Conservation (phyloP, 2,329 filamentous ascomycete species). For the Hypoxylon sp. region DNA sequence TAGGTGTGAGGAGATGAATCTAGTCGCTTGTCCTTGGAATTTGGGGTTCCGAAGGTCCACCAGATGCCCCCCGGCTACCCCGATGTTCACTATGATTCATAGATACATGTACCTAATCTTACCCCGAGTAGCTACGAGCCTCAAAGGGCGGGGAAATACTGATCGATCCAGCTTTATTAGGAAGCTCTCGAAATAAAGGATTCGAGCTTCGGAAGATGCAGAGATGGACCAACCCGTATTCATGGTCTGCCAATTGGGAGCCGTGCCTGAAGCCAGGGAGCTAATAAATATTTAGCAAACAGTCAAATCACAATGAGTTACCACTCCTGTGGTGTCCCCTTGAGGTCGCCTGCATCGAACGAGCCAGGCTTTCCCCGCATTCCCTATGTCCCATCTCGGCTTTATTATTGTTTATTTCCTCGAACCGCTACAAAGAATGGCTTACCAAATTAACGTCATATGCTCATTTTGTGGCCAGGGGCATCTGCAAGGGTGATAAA, state of each 20-base stretch:
- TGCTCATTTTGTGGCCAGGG: conserved; percentile 32
- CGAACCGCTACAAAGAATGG: conserved; percentile 25
- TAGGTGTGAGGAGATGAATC: neutral
- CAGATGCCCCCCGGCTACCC: conserved; percentile 1
- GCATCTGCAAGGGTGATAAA: conserved; percentile 42
- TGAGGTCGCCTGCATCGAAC: conserved; percentile 31
- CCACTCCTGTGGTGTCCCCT: conserved; percentile 30
- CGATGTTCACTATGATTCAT: conserved; percentile 25
- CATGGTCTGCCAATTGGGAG: conserved; percentile 29
- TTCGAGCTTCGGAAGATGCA: conserved; percentile 24
- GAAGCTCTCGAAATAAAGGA: conserved; percentile 37
- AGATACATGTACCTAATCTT: conserved; percentile 6
- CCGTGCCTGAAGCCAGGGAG: conserved; percentile 3
- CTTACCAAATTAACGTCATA: conserved; percentile 41
- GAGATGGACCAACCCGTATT: conserved; percentile 3
- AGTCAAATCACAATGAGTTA: conserved; percentile 31
- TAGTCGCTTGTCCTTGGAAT: neutral
- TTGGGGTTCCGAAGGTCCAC: neutral
- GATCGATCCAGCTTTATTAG: conserved; percentile 39
- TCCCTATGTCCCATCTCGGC: conserved; percentile 42
- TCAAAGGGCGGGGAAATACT: conserved; percentile 42
- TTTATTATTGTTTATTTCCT: conserved; percentile 36
- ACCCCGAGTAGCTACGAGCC: conserved; percentile 38
- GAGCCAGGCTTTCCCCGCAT: conserved; percentile 41
- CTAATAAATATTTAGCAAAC: conserved; percentile 18